Conservation (phyloP, 805 yeast species). For the Kodamaea neixiangensis region DNA sequence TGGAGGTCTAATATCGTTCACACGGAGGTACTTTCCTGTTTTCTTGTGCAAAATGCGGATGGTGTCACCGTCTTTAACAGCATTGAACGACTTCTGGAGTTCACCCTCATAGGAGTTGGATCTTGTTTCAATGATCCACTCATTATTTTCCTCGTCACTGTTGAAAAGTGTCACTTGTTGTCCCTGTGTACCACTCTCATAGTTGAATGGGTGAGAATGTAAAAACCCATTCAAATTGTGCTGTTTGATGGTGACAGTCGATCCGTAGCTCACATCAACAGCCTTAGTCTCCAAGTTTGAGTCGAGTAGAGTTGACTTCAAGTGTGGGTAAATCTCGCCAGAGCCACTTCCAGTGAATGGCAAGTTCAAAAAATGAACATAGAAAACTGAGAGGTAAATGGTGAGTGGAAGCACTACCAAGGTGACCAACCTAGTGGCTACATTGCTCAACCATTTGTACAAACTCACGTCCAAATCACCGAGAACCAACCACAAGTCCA, state of each 20-base stretch:
- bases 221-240: constrained; percentile 69
- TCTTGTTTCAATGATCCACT: constrained; percentile 65
- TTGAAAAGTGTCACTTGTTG: constrained; percentile 81
- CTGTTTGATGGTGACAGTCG: constrained; percentile 73
- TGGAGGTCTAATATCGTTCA: constrained; percentile 79
- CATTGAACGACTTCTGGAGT: constrained; percentile 31
- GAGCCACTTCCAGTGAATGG: constrained; percentile 59
- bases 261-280: constrained; percentile 72
- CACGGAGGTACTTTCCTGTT: constrained; percentile 70
- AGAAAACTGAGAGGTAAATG: constrained; percentile 59
- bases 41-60: constrained; percentile 69
- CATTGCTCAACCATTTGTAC: constrained; percentile 39
- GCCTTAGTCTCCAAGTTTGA: constrained; percentile 45
- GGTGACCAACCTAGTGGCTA: constrained; percentile 38
- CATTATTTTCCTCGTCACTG: constrained; percentile 64
- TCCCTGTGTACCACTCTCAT: constrained; percentile 65
- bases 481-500: constrained; percentile 63
- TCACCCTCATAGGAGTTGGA: constrained; percentile 41
- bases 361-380: constrained; percentile 53
- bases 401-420: constrained; percentile 56
- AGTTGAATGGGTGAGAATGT: constrained; percentile 70
- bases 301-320: constrained; percentile 58
- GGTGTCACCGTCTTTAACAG: constrained; percentile 54
- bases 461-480: constrained; percentile 64
- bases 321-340: constrained; percentile 63